Percentiles rank a stretch among this genome's conserved stretches.
Evolutionary conservation across 2,329 filamentous ascomycete genomes (phyloP).

Genomic region (Aureobasidium sp.): DNA sequence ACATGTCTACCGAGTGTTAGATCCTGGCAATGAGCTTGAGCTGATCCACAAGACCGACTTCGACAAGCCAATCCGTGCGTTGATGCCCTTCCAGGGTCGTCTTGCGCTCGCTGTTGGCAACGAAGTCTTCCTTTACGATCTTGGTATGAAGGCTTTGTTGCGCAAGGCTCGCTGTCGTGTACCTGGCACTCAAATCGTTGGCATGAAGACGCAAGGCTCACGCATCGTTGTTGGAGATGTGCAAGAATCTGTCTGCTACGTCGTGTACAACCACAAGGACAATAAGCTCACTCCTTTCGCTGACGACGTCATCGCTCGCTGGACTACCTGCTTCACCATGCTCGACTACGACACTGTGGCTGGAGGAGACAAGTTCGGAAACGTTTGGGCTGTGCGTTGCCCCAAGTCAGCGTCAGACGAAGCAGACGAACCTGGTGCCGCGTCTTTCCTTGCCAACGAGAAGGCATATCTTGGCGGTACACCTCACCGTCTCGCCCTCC

Average conservation of each 20-base stretch:
- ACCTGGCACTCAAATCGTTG: conserved; percentile 61
- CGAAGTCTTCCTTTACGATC: conserved; percentile 78
- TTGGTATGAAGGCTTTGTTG: conserved; percentile 85
- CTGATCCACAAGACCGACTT: conserved; percentile 96
- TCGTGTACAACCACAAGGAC: conserved; percentile 86
- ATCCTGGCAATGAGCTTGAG: conserved; percentile 79
- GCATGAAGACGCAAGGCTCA: conserved; percentile 80
- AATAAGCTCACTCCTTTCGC: conserved; percentile 90
- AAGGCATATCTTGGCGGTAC: conserved; percentile 84
- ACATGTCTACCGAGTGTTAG: conserved; percentile 82
- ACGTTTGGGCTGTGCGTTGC: conserved; percentile 85
- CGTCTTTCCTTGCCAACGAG: conserved; percentile 84
- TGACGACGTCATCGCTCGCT: conserved; percentile 81
- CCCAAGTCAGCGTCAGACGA: conserved; percentile 79
- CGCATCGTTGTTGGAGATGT: conserved; percentile 90
- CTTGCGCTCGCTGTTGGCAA: conserved; percentile 79
- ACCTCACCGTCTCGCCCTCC: conserved; percentile 72
- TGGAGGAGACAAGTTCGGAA: conserved; percentile 96
- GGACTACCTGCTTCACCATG: conserved; percentile 87
- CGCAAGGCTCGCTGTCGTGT: conserved; percentile 57
- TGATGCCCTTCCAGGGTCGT: conserved; percentile 86
- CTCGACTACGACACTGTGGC: conserved; percentile 95
- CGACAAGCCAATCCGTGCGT: conserved; percentile 79
- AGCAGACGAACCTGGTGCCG: conserved; percentile 84
- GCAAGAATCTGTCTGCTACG: conserved; percentile 82